Base-by-base conservation (phyloP, 352 stramenopile genomes). In the Phytophthora tentaculata region DNA sequence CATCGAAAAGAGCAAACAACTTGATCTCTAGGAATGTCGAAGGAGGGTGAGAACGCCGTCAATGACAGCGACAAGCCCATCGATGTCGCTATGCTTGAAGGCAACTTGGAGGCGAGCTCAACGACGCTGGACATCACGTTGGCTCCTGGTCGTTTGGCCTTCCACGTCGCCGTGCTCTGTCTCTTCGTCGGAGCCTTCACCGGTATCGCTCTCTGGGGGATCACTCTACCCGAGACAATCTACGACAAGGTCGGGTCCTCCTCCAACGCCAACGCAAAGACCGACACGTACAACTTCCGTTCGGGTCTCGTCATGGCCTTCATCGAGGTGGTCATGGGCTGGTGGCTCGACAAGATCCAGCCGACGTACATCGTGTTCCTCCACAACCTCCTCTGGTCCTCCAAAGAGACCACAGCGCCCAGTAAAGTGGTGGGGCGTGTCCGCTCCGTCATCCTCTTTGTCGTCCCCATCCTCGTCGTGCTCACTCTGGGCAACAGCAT, bases 401-500 rank as follows among this genome's bases (percentile, higher is more conserved):
- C 50, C 20, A 63, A 37, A 24, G 56, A 61, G 23, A 44, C 59
- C 4, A 56, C 43, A 32, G 54, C 48, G 37, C 43, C 55, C 22
- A 56, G 28, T 20, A 56, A 68, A 67, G 39, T 58, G 47, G 43
- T 73, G 16, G 37, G 56, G 19, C 26, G 61, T 22, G 22, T 61
- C 51, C 67, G 56, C 8, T 67, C 19, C 61, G 73, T 67, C 1
- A 55, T 77, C 4, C 51, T 88, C 23, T 74, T 84, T 22, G 22
- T 74, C 6, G 71, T 88, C 10, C 80, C 77, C 0, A 71, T 86
- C 28, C 20, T 88, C 7, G 51, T 88, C 5, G 73, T 69, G 32
- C 61, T 88, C 22, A 73, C 62, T 10, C 58, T 85, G 24, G 77
- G 75, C 26, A 88, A 88, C 61, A 88, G 77, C 37, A 71, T 85